phyloP scores from a whole-genome alignment of 148 eudicot species.

The Cornus florida region DNA sequence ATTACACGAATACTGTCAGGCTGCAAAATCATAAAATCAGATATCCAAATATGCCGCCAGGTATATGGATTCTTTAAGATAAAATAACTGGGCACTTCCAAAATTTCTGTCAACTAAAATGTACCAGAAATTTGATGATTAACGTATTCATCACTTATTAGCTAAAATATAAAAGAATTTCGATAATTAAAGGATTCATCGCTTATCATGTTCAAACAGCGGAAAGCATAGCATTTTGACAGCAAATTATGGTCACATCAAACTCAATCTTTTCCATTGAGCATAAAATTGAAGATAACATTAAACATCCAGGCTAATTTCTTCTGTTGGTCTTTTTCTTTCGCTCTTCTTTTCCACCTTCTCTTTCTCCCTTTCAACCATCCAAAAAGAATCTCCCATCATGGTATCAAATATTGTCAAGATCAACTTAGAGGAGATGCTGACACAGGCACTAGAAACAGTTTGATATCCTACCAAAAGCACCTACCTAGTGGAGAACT shows the following conservation, averaged over 20 bases:
- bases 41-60: background rate
- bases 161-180: background rate
- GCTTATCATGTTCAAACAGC: background rate
- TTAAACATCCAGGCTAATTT: background rate
- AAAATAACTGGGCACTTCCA: background rate
- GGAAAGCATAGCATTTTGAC: background rate
- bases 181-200: background rate
- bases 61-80: background rate
- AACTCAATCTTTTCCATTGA: background rate
- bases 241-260: too few species aligned
- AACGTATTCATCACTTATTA: background rate
- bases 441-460: background rate
- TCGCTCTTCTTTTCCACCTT: too few species aligned
- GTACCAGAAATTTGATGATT: background rate
- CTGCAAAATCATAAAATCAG: slow-evolving; percentile 42
- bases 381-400: background rate
- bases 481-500: background rate
- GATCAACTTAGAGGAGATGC: background rate
- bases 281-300: background rate
- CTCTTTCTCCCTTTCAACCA: background rate
- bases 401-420: background rate
- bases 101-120: background rate
- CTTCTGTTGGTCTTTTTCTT: background rate
- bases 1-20: slow-evolving; percentile 94
- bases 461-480: background rate